phyloP scores from a whole-genome alignment of 2,329 filamentous ascomycete genomes.

The Nothomitra cinnamomea region DNA sequence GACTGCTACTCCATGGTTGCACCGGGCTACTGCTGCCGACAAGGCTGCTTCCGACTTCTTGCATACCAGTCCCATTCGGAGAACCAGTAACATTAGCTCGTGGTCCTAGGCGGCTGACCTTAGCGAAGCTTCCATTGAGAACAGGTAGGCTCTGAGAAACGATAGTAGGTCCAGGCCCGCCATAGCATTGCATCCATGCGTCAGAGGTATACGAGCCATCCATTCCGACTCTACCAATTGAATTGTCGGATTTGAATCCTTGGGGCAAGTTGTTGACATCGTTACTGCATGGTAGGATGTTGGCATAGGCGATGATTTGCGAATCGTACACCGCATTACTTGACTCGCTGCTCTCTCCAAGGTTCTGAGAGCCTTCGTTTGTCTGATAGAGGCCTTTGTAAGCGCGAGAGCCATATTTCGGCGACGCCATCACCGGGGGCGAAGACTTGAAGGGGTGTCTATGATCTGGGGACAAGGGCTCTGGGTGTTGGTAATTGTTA shows the following conservation, averaged over 20 bases:
- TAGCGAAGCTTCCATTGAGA: constrained; percentile 16
- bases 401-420: background rate
- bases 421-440: constrained; percentile 3
- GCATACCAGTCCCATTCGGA: constrained; percentile 20
- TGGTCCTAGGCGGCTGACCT: constrained; percentile 18
- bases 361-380: background rate
- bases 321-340: background rate
- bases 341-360: background rate
- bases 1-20: constrained; percentile 11
- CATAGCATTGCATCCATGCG: background rate
- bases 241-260: background rate
- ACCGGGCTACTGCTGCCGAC: constrained; percentile 21
- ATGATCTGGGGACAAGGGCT: constrained; percentile 8
- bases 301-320: background rate
- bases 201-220: background rate
- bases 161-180: constrained; percentile 5
- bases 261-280: background rate
- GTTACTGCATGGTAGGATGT: background rate
- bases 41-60: constrained; percentile 22
- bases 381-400: background rate
- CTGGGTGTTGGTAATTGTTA: constrained; percentile 9
- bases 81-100: constrained; percentile 22
- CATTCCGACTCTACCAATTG: background rate
- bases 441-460: constrained; percentile 9
- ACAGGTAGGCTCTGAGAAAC: constrained; percentile 7